phyloP scores from a whole-genome alignment of 148 eudicot genomes.

The Persicaria tinctoria region DNA sequence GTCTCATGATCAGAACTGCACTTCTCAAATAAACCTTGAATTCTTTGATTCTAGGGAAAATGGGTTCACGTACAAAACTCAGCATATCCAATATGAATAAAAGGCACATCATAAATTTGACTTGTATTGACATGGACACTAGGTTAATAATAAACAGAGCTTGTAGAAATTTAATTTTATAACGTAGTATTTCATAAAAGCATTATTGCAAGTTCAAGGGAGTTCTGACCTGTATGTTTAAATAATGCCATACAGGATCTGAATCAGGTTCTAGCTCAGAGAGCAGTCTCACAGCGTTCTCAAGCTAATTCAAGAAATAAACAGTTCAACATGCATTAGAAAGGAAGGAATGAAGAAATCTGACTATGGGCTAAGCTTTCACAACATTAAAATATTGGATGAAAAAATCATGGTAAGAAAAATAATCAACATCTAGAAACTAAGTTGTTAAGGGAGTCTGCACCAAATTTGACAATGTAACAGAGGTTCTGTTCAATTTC shows the following conservation, averaged over 20 bases:
- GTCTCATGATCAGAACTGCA: conserved; percentile 83
- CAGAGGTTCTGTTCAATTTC: background rate
- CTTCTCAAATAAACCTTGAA: conserved; percentile 78
- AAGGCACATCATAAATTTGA: too few relatives aligned
- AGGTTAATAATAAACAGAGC: conserved; percentile 7
- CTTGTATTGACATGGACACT: too few relatives aligned
- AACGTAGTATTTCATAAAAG: background rate
- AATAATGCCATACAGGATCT: conserved; percentile 96
- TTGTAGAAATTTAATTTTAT: background rate
- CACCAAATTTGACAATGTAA: background rate
- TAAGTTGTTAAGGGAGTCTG: background rate
- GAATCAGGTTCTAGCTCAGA: conserved; percentile 95
- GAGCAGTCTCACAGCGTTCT: conserved; percentile 82
- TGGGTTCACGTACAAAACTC: too few relatives aligned
- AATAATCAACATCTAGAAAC: background rate
- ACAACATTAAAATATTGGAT: background rate
- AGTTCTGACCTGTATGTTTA: conserved; percentile 76
- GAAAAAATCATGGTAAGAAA: background rate
- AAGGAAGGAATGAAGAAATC: background rate
- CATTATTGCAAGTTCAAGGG: background rate
- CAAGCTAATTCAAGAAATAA: conserved; percentile 62
- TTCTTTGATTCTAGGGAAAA: conserved; percentile 66
- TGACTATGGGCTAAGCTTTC: background rate
- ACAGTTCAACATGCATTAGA: background rate
- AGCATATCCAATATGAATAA: too few relatives aligned